Evolutionary conservation across 768 basidiomycete genomes (phyloP), one percentile per base, ranked within the genome.

Genomic region (Boletus tomentosulus): DNA sequence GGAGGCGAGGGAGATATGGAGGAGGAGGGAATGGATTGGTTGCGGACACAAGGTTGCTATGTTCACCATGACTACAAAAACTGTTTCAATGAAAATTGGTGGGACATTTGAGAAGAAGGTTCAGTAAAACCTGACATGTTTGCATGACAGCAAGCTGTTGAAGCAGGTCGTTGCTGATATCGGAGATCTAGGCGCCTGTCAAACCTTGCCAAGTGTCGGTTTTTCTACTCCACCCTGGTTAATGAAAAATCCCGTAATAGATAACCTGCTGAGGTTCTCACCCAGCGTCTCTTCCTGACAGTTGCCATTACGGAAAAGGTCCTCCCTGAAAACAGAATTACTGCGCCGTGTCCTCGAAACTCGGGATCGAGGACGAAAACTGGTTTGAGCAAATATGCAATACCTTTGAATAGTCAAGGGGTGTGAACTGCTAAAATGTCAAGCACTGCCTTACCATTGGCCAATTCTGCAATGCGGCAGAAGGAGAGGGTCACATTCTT

Each of bases 11-110:
- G 55, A 53, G 48, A 54, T 50, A 56, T 54, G 52, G 39, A 42
- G 28, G 51, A 47, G 42, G 30, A 53, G 51, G 46, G 31, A 42
- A 12, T 33, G 50, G 28, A 35, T 49, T 55, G 34, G 57, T 49
- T 41, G 49, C 43, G 46, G 50, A 54, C 19, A 49, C 38, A 61
- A 35, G 30, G 57, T 38, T 55, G n/a, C 39, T 48, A 28, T 47
- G 30, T 54, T 61, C 44, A n/a, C 61, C 63, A 63, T 66, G 64
- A 35, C 55, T 66, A 66, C 65, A 38, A 39, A 27, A 19, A 49
- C n/a, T 7, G 30, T 42, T 56, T 53, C 25, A 25, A n/a, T n/a
- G 46, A 39, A 8, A 6, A n/a, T 46, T 19, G 42, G 48, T 50
- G 44, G 41, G 46, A 47, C 44, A 52, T 50, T 42, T 47, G 42